Evolutionary conservation across 208 protist species (phyloP).

Genomic region (Sergeia podlipaevii): DNA sequence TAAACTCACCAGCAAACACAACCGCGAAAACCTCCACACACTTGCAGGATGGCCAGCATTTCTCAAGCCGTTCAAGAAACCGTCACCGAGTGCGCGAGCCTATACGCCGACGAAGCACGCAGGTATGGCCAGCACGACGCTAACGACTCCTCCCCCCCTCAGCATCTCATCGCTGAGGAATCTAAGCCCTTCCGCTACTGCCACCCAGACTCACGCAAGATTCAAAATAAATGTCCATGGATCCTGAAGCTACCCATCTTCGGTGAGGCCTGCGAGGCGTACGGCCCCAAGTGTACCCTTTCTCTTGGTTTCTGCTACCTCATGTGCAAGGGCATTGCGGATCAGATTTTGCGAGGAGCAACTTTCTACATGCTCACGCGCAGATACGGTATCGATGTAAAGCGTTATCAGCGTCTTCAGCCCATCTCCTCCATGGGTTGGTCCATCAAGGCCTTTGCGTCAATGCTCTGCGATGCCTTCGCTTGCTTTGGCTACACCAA

Average conservation of each 20-base stretch:
- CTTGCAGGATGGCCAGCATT: not conserved
- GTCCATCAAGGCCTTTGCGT: constrained; percentile 19
- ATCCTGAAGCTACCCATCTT: constrained; percentile 8
- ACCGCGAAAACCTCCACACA: not conserved
- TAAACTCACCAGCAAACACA: not conserved
- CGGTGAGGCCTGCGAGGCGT: constrained; percentile 10
- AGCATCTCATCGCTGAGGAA: no score
- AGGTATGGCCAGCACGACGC: not conserved
- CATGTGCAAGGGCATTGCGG: constrained; percentile 16
- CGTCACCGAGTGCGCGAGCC: no score
- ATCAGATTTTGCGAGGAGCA: constrained; percentile 9
- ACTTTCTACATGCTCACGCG: constrained; percentile 17
- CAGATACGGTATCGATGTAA: not conserved
- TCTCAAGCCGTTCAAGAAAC: no score
- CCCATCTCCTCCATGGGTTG: constrained; percentile 13
- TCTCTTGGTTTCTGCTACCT: constrained; percentile 12
- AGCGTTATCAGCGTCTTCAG: constrained; percentile 16
- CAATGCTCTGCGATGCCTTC: constrained; percentile 21
- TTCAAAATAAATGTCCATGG: constrained; percentile 6
- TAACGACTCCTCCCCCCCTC: no score
- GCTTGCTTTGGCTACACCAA: constrained; percentile 22
- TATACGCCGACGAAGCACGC: not conserved
- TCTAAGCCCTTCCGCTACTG: not conserved
- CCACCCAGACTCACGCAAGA: not conserved
- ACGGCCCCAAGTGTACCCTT: constrained; percentile 12